Base-by-base conservation (phyloP, 495 filamentous ascomycete species). In the Penicillium alfredii region DNA sequence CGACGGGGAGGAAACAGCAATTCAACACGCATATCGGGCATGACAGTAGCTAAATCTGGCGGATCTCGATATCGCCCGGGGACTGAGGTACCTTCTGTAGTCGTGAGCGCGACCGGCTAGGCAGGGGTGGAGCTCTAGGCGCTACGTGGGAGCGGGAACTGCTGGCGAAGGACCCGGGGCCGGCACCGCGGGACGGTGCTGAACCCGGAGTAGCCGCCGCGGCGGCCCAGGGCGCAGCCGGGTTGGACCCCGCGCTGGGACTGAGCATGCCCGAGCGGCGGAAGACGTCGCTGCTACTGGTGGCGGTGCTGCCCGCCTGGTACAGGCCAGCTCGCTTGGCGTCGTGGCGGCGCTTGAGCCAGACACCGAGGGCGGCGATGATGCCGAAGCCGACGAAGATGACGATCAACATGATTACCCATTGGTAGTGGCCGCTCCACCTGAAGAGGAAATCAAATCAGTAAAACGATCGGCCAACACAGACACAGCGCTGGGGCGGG, bases 351-450 rank as follows among this genome's bases (percentile, higher is more conserved):
- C 69, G 68, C 35, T 72, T 72, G 13, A 72, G 47, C 56, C 63
- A 71, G 20, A 64, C 43, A 7, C 61, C 69, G 0, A 56, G 22
- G 3, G 59, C 37, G 27, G 61, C 53, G 38, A 73, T 36, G 27
- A 47, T 30, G 12, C 39, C 33, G 42, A 77, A 71, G n/a, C 61
- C 73, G 32, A 75, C 23, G 18, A 60, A 42, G 8, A 77, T 55
- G 16, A 77, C 57, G 33, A 76, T 69, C n/a, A 74, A 20, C 69
- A 80, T 63, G 39, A 76, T 52, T 3, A 77, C 55, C 73, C 71
- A 76, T 41, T 55, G 44, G 54, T 69, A 75, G 42, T 77, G 73
- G 7, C 56, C 51, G 25, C 58, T 56, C 53, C 67, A 67, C 73
- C 73, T 77, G 35, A 8, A 11, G 16, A 38, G 2, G 8, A 26